Percentiles rank a stretch among this genome's conserved stretches.
Conservation (phyloP, 2,329 filamentous ascomycete genomes). For the Phyllachora maydis region DNA sequence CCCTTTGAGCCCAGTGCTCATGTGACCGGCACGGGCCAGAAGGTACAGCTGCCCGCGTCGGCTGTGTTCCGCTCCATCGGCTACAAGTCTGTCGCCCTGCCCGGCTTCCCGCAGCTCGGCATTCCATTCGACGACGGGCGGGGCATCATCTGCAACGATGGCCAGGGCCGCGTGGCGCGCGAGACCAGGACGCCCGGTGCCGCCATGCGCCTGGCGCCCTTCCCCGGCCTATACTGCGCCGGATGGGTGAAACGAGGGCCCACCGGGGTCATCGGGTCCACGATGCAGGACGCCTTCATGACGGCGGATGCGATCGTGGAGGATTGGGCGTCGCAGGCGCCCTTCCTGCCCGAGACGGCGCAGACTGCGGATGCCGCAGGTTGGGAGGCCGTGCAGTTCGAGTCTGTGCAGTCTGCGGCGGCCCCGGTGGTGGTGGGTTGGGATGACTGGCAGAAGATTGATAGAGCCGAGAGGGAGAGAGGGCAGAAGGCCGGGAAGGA, state of each 20-base stretch:
- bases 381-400: constrained; percentile 55
- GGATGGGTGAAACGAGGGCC: constrained; percentile 94
- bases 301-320: constrained; percentile 65
- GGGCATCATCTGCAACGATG: constrained; percentile 70
- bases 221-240: constrained; percentile 68
- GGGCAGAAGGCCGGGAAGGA: constrained; percentile 53
- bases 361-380: constrained; percentile 19
- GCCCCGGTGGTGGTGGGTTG: constrained; percentile 59
- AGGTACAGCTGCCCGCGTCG: constrained; percentile 35
- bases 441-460: constrained; percentile 71
- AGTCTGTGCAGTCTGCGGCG: no score
- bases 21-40: constrained; percentile 25
- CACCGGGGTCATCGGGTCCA: constrained; percentile 87
- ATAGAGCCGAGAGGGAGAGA: constrained; percentile 49
- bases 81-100: constrained; percentile 64
- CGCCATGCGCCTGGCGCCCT: constrained; percentile 20
- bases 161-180: constrained; percentile 45
- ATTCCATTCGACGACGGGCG: constrained; percentile 57
- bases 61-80: constrained; percentile 87
- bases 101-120: constrained; percentile 51
- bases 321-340: constrained; percentile 39
- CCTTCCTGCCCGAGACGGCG: constrained; percentile 15
- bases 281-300: constrained; percentile 84
- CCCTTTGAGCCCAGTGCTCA: constrained; percentile 29
- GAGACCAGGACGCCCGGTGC: constrained; percentile 12